Evolutionary conservation across 768 basidiomycete genomes (phyloP).

Genomic region (Leccinum subtestaceum): DNA sequence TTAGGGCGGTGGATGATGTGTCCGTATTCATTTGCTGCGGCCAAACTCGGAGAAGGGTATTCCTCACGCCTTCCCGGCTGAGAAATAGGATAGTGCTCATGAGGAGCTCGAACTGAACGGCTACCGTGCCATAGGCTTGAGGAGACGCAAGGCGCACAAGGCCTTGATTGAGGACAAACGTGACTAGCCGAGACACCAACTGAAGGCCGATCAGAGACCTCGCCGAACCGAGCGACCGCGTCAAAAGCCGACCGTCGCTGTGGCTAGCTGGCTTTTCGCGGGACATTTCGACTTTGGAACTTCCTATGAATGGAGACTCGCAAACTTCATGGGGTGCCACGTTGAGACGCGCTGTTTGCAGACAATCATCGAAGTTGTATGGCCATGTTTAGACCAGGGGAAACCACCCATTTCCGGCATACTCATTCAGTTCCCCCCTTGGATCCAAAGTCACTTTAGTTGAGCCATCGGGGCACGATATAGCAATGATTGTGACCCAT

Average conservation of each 20-base stretch:
- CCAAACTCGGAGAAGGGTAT: slow-evolving; percentile 69
- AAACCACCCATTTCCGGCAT: not conserved
- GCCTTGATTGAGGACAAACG: slow-evolving; percentile 86
- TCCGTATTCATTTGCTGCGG: slow-evolving; percentile 14
- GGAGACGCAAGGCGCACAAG: slow-evolving; percentile 83
- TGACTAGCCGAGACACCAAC: slow-evolving; percentile 77
- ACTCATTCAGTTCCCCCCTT: not conserved
- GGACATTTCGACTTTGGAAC: slow-evolving; percentile 10
- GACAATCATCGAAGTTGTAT: slow-evolving; percentile 6
- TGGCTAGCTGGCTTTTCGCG: not conserved
- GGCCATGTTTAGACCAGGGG: slow-evolving; percentile 9
- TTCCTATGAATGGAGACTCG: slow-evolving; percentile 4
- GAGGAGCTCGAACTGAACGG: slow-evolving; percentile 92
- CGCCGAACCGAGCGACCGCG: slow-evolving; percentile 39
- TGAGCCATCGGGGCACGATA: not conserved
- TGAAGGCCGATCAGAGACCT: slow-evolving; percentile 83
- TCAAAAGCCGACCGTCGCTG: slow-evolving; percentile 19
- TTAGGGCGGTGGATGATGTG: not conserved
- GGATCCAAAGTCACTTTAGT: not conserved
- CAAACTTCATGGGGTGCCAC: slow-evolving; percentile 2
- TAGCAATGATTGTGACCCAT: not conserved
- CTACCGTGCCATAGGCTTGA: slow-evolving; percentile 82
- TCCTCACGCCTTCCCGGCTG: slow-evolving; percentile 89
- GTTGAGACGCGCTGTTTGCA: not conserved
- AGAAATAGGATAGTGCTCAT: slow-evolving; percentile 89